Conservation (phyloP, 106 monocot genomes). For the Dioscorea dumetorum region DNA sequence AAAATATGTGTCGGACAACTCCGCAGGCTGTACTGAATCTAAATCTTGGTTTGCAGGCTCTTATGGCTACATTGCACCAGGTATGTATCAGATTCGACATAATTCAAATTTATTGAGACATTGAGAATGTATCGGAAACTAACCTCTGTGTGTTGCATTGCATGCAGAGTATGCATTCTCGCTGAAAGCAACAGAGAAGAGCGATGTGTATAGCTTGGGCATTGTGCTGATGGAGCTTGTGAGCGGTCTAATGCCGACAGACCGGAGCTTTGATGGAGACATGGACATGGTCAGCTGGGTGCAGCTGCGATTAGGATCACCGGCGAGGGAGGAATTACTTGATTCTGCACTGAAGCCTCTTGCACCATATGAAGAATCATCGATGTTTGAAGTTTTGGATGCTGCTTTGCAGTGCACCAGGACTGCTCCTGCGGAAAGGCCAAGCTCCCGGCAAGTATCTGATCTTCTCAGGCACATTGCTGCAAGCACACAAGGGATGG, state of each 20-base stretch:
- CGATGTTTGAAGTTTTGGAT: constrained; percentile 53
- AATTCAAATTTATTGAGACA: background rate
- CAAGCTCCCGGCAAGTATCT: constrained; percentile 54
- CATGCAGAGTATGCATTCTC: constrained; percentile 70
- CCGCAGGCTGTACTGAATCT: constrained; percentile 38
- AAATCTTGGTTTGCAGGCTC: constrained; percentile 77
- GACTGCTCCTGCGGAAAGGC: constrained; percentile 54
- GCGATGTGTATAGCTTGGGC: constrained; percentile 93
- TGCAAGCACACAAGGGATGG: constrained; percentile 11
- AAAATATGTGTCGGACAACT: constrained; percentile 36
- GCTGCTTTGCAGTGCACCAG: constrained; percentile 68
- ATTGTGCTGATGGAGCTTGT: constrained; percentile 91
- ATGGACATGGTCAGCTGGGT: constrained; percentile 83
- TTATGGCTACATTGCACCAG: constrained; percentile 92
- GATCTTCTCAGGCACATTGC: constrained; percentile 45
- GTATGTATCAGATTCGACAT: constrained; percentile 11
- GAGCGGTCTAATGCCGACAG: constrained; percentile 69
- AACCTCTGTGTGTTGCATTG: background rate
- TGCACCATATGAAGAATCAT: constrained; percentile 34
- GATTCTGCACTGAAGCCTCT: constrained; percentile 50
- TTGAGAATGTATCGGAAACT: background rate
- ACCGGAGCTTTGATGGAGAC: constrained; percentile 39
- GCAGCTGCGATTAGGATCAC: constrained; percentile 18
- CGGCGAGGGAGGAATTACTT: constrained; percentile 41
- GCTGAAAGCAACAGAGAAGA: constrained; percentile 66